phyloP scores from a whole-genome alignment of 139 green algal species.

The Zygnema circumcarinatum region DNA sequence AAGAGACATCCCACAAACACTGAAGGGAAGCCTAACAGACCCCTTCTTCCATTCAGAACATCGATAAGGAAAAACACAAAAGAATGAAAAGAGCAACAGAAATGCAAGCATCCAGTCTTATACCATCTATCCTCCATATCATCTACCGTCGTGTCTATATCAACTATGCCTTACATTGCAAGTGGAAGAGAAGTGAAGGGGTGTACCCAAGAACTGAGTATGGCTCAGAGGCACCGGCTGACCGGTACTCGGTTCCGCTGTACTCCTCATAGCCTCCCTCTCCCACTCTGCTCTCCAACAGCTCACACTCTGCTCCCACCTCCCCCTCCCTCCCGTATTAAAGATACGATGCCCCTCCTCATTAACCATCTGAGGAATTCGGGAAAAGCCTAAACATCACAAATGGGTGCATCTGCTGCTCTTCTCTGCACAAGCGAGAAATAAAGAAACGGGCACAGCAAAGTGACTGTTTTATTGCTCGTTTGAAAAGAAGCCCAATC shows the following conservation, averaged over 20 bases:
- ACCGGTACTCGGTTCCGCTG: conserved; percentile 42
- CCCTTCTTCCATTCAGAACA: neutral
- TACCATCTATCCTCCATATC: no score
- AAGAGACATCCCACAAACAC: neutral
- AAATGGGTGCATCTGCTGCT: no score
- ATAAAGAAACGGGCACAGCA: neutral
- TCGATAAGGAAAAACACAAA: neutral
- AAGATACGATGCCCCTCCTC: no score
- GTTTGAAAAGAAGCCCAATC: neutral
- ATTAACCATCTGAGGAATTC: no score
- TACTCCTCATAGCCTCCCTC: conserved; percentile 53
- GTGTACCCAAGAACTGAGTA: conserved; percentile 32
- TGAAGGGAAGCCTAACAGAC: neutral
- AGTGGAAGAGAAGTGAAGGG: neutral
- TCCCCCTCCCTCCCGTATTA: neutral
- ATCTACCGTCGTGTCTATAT: no score
- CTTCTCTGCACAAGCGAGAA: neutral
- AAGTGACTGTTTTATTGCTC: neutral
- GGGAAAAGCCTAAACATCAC: no score
- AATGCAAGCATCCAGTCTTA: no score
- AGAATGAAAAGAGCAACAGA: neutral
- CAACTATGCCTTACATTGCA: no score
- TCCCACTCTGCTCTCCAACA: conserved; percentile 25
- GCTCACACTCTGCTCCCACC: conserved; percentile 7
- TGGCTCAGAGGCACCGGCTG: conserved; percentile 19